Base-by-base conservation (phyloP, 2,329 filamentous ascomycete genomes). In the Fusarium sp. region DNA sequence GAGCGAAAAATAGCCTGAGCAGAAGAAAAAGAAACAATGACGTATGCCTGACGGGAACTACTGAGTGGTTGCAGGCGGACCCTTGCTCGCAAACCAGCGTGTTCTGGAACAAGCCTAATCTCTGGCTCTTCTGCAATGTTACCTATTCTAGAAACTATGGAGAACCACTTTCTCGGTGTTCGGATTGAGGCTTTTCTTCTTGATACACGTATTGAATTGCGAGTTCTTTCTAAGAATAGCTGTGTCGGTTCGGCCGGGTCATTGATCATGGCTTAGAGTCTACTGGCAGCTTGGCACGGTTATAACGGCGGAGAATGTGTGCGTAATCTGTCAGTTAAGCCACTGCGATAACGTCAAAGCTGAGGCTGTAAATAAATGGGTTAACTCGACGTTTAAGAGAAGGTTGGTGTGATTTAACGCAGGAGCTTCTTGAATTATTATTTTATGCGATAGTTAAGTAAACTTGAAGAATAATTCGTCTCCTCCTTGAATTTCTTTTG, bases 21-120 rank as follows among this genome's bases (percentile, higher is more conserved):
- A 53, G 35, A 54, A 49, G 37, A 37, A 42, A 40, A 25, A 38
- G 49, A 35, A 52, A 60, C n/a, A 52, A 64, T 76, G 75, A 76
- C 75, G 75, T 77, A 75, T 67, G 33, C 52, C 53, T 74, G 50
- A 73, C 58, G 65, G 50, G 50, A 62, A 33, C 44, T 54, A 49
- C 56, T 53, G 61, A 70, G 57, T 72, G 58, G 66, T 72, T 68
- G 64, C 47, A 74, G 71, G 67, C 56, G 38, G 28, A 58, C 46
- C 71, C 71, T 64, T 73, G 67, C 42, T 50, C 57, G 32, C 9
- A 40, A 56, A 46, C 46, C 56, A 60, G 62, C 25, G 53, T 40
- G n/a, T 73, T 71, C 44, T 63, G 38, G 49, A 58, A 67, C 60
- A 43, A 61, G 30, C 49, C 70, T 67, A 35, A 35, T 16, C 37